phyloP scores from a whole-genome alignment of 139 green algal species.

The Mychonastes homosphaera region DNA sequence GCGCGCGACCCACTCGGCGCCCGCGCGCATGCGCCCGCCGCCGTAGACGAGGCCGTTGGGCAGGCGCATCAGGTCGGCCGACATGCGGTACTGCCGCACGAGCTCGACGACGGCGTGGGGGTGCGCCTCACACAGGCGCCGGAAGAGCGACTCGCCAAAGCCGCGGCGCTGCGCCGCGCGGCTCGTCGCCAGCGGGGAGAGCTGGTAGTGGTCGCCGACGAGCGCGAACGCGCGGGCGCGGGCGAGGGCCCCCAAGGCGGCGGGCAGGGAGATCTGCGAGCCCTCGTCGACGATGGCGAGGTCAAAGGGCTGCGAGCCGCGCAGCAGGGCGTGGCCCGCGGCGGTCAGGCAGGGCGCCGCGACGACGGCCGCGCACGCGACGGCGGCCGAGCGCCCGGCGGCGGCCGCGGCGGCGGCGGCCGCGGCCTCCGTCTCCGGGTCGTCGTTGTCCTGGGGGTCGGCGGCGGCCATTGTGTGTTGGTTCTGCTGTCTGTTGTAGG shows the following conservation, averaged over 20 bases:
- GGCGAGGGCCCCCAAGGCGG: conserved; percentile 54
- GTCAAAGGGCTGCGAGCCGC: conserved; percentile 57
- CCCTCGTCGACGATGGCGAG: conserved; percentile 95
- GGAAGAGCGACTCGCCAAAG: conserved; percentile 70
- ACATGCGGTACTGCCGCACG: conserved; percentile 88
- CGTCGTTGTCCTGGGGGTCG: too few species aligned
- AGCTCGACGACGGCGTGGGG: conserved; percentile 58
- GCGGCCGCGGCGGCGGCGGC: too few species aligned
- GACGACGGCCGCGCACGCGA: conserved; percentile 11
- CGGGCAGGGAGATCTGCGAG: conserved; percentile 66
- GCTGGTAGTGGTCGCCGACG: conserved; percentile 73
- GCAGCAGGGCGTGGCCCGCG: conserved; percentile 49
- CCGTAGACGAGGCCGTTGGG: conserved; percentile 81
- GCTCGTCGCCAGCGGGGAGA: conserved; percentile 46
- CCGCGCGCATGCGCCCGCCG: conserved; percentile 55
- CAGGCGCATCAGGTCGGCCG: conserved; percentile 67
- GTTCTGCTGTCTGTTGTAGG: too few species aligned
- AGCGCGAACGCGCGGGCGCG: conserved; percentile 54
- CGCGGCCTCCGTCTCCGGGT: too few species aligned
- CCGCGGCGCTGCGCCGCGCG: conserved; percentile 45
- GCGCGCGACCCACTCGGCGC: conserved; percentile 40
- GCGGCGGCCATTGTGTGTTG: too few species aligned
- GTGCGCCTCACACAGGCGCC: conserved; percentile 63
- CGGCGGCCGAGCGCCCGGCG: too few species aligned
- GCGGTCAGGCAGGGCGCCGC: conserved; percentile 51